phyloP scores from a whole-genome alignment of 169 alveolate species.

The Perkinsus olseni region DNA sequence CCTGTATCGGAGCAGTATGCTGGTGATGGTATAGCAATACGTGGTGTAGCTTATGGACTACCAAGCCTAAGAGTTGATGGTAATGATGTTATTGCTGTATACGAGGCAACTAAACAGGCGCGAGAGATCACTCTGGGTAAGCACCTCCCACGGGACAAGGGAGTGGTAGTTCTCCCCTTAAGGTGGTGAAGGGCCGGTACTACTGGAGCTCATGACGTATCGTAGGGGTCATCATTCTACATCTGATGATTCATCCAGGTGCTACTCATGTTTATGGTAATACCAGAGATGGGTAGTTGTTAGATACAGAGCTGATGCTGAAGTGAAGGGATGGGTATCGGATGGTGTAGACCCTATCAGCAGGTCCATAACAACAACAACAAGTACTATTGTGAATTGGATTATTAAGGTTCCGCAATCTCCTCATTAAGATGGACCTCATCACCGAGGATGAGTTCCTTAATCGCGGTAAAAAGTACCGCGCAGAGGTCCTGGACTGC shows the following conservation, averaged over 20 bases:
- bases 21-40: slow-evolving; percentile 90
- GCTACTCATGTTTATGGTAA: slow-evolving; percentile 73
- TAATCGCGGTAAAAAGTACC: slow-evolving; percentile 23
- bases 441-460: slow-evolving; percentile 18
- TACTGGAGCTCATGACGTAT: slow-evolving; percentile 86
- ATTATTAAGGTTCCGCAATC: slow-evolving; percentile 11
- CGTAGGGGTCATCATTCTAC: slow-evolving; percentile 92
- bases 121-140: slow-evolving; percentile 70
- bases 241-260: slow-evolving; percentile 81
- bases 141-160: slow-evolving; percentile 6
- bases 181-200: slow-evolving; percentile 59
- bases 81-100: slow-evolving; percentile 84
- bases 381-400: neutral
- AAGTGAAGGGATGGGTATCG: slow-evolving; percentile 52
- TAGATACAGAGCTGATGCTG: slow-evolving; percentile 49
- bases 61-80: slow-evolving; percentile 71
- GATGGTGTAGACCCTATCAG: slow-evolving; percentile 60
- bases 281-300: slow-evolving; percentile 26
- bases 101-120: slow-evolving; percentile 74
- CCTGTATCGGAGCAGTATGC: slow-evolving; percentile 84
- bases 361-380: slow-evolving; percentile 23
- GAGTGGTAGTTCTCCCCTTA: neutral
- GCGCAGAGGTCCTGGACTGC: slow-evolving; percentile 42
- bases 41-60: slow-evolving; percentile 88
- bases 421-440: slow-evolving; percentile 8